Percentiles rank a stretch among this genome's conserved stretches.
phyloP scores from a whole-genome alignment of 805 yeast species.

The Soucietia sequanensis region DNA sequence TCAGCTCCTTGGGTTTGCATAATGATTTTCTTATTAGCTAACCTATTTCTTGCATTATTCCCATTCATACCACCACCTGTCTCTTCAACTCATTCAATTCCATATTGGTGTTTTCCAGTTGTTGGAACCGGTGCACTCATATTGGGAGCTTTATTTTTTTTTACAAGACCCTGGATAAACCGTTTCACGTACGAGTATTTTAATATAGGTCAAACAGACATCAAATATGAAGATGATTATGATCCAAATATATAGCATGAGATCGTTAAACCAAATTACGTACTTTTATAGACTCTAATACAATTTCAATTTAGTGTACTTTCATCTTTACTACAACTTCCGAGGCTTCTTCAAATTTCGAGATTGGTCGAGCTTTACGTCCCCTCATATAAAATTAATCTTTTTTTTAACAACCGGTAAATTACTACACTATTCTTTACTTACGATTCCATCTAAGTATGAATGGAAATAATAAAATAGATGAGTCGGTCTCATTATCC shows the following conservation, averaged over 20 bases:
- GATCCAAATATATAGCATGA: too few species aligned
- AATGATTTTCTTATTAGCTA: slow-evolving; percentile 41
- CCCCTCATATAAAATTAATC: too few species aligned
- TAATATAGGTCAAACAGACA: slow-evolving; percentile 6
- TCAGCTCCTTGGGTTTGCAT: slow-evolving; percentile 32
- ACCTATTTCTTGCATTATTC: slow-evolving; percentile 50
- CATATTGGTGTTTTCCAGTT: slow-evolving; percentile 58
- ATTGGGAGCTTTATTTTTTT: slow-evolving; percentile 37
- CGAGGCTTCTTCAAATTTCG: too few species aligned
- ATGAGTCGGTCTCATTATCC: too few species aligned
- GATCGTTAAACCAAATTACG: slow-evolving; percentile 1
- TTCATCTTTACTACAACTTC: not conserved
- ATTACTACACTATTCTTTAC: too few species aligned
- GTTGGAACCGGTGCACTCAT: slow-evolving; percentile 48
- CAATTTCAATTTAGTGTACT: too few species aligned
- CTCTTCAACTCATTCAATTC: slow-evolving; percentile 31
- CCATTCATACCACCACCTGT: slow-evolving; percentile 58
- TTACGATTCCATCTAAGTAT: too few species aligned
- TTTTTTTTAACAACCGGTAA: too few species aligned
- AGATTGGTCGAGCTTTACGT: too few species aligned
- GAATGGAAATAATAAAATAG: too few species aligned
- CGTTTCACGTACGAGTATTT: slow-evolving; percentile 3
- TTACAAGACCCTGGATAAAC: slow-evolving; percentile 6
- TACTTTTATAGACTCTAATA: not conserved
- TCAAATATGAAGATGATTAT: slow-evolving; percentile 14